These are phyloP conservation scores for Filobasidium wieringae DNA, from an alignment of 768 basidiomycete species.

Conservation along the genomic window DNA sequence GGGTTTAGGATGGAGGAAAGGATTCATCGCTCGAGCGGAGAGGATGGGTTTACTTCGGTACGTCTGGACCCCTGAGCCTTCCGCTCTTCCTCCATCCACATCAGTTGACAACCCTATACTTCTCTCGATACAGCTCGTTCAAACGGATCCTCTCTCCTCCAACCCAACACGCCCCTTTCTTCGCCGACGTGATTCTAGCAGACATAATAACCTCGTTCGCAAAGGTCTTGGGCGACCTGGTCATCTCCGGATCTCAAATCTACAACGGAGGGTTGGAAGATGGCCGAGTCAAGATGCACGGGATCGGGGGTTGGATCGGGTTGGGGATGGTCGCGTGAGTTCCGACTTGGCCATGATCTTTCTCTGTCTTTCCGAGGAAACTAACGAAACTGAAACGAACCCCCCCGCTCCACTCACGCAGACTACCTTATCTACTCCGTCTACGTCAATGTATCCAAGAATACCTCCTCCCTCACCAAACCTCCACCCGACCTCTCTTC, in stretches of 20 bases:
- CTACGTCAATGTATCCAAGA: constrained; percentile 90
- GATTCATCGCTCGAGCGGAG: constrained; percentile 53
- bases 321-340: constrained; percentile 77
- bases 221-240: constrained; percentile 88
- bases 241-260: constrained; percentile 79
- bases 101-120: neutral
- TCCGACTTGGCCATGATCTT: neutral
- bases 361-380: neutral
- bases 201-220: constrained; percentile 95
- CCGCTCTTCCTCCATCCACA: no score
- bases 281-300: constrained; percentile 51
- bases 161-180: constrained; percentile 54
- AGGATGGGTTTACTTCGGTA: constrained; percentile 68
- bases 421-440: constrained; percentile 80
- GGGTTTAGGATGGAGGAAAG: constrained; percentile 51
- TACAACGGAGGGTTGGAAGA: constrained; percentile 68
- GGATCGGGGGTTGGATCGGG: constrained; percentile 60
- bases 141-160: constrained; percentile 64
- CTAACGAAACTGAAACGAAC: no score
- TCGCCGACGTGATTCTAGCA: constrained; percentile 84
- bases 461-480: constrained; percentile 53
- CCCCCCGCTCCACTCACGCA: constrained; percentile 30
- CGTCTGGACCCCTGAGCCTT: constrained; percentile 34
- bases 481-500: constrained; percentile 60
- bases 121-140: constrained; percentile 48